Percentiles rank a stretch among this genome's conserved stretches.
Evolutionary conservation across 257 asterid genomes (phyloP).

Genomic region (Lavandula angustifolia): DNA sequence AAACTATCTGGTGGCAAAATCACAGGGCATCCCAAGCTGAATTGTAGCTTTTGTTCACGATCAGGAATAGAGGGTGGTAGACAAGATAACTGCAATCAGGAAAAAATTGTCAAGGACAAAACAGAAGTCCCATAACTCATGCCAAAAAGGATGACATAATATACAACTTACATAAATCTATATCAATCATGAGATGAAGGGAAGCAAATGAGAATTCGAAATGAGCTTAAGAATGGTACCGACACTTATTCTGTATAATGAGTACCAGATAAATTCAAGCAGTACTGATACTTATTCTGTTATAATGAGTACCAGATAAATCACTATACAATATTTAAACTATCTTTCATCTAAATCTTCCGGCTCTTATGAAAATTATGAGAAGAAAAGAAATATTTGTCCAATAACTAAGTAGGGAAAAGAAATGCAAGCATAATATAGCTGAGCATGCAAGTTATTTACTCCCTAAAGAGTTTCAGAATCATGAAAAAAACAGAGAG

Average conservation of each 20-base stretch:
- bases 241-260: background rate
- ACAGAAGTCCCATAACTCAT: constrained; percentile 3
- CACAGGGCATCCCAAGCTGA: constrained; percentile 79
- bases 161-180: constrained; percentile 18
- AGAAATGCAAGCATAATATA: background rate
- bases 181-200: constrained; percentile 15
- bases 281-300: background rate
- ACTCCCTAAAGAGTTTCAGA: background rate
- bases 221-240: background rate
- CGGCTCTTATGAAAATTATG: background rate
- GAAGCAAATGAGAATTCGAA: constrained; percentile 10
- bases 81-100: constrained; percentile 63
- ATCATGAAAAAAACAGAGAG: background rate
- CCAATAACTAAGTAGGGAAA: background rate
- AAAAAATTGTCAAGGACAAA: constrained; percentile 29
- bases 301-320: background rate
- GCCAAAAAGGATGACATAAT: background rate
- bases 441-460: constrained; percentile 8
- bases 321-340: background rate
- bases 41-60: constrained; percentile 68
- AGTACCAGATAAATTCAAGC: background rate
- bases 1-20: constrained; percentile 95
- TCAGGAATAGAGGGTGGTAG: constrained; percentile 72
- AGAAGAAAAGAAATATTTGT: background rate
- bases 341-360: background rate